phyloP scores from a whole-genome alignment of 768 basidiomycete genomes.

The Russula lepida region DNA sequence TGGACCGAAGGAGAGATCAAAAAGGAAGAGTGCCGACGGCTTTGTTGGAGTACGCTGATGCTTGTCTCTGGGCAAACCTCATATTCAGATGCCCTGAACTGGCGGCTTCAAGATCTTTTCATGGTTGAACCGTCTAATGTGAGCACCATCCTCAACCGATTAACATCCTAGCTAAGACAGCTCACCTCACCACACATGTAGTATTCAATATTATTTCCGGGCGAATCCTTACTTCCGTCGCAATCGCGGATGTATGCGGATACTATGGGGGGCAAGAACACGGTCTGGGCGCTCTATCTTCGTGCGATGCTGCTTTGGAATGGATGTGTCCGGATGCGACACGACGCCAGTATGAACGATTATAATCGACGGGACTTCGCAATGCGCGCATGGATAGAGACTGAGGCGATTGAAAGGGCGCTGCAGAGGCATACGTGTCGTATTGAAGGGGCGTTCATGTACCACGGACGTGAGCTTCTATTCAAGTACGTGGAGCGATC shows the following conservation, averaged over 20 bases:
- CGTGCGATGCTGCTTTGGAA: conserved; percentile 67
- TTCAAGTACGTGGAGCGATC: conserved; percentile 51
- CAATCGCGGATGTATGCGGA: conserved; percentile 23
- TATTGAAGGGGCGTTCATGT: conserved; percentile 60
- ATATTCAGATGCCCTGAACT: conserved; percentile 42
- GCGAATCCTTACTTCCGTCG: conserved; percentile 45
- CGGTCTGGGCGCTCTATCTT: conserved; percentile 68
- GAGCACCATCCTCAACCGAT: conserved; percentile 24
- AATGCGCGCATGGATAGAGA: conserved; percentile 60
- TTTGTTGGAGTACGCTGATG: conserved; percentile 65
- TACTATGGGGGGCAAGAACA: conserved; percentile 44
- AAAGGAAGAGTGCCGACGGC: conserved; percentile 61
- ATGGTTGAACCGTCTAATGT: conserved; percentile 61
- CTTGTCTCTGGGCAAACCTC: conserved; percentile 57
- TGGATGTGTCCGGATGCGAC: conserved; percentile 55
- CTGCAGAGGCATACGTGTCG: conserved; percentile 57
- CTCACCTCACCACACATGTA: conserved; percentile 24
- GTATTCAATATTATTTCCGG: conserved; percentile 70
- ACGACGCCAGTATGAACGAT: conserved; percentile 35
- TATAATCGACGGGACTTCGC: conserved; percentile 54
- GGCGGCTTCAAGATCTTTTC: conserved; percentile 38
- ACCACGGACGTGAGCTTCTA: conserved; percentile 61
- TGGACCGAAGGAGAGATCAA: conserved; percentile 58
- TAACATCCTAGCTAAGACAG: background rate
- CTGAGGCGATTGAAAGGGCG: conserved; percentile 54